A percentile compares a stretch with the other conserved stretches of the same genome.
Conservation (phyloP, 2,329 filamentous ascomycete genomes). For the Phialocephala subalpina region DNA sequence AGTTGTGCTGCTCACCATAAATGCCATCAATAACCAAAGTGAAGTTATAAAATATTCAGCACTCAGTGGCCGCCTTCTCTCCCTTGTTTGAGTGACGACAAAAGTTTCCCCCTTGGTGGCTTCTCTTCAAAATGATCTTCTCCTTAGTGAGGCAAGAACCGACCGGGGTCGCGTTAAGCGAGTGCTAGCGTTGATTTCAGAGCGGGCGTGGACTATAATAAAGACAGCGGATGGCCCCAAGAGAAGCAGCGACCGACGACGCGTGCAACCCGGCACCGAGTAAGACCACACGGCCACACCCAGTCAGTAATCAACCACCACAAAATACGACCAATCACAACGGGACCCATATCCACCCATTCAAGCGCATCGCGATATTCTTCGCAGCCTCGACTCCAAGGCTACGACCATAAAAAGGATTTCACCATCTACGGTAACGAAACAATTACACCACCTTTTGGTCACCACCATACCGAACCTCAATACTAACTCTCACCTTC, state of each 20-base stretch:
- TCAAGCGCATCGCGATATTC: no score
- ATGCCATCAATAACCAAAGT: constrained; percentile 2
- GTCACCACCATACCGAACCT: neutral
- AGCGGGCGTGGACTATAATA: constrained; percentile 23
- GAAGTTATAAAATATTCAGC: neutral
- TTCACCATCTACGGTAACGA: no score
- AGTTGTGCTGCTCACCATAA: neutral
- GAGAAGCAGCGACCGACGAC: constrained; percentile 23
- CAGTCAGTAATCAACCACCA: neutral
- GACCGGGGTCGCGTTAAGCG: constrained; percentile 27
- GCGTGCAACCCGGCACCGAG: constrained; percentile 16
- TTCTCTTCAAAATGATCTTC: constrained; percentile 17
- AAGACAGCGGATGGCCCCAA: constrained; percentile 27
- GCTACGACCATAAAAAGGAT: no score
- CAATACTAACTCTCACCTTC: neutral
- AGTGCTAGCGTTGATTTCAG: constrained; percentile 1
- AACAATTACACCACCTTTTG: no score
- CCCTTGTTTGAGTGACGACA: neutral
- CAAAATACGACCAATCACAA: neutral
- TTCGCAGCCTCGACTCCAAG: no score
- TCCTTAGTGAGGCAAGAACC: constrained; percentile 25
- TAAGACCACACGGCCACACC: constrained; percentile 3
- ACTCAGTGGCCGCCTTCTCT: neutral
- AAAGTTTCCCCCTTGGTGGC: constrained; percentile 3
- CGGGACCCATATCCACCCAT: neutral